phyloP scores from a whole-genome alignment of 106 monocot species.

The Posidonia australis region DNA sequence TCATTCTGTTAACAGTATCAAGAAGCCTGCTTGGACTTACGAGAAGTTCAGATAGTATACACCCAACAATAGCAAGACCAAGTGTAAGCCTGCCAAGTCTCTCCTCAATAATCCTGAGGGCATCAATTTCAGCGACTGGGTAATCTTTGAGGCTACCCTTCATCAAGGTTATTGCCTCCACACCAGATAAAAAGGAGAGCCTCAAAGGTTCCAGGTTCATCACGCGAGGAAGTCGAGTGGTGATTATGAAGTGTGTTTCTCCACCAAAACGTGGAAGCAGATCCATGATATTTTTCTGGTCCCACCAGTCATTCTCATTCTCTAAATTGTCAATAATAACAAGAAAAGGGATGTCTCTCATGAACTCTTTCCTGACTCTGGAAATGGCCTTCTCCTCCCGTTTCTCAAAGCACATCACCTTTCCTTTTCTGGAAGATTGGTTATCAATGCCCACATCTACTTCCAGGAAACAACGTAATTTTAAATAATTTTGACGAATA shows the following conservation, averaged over 20 bases:
- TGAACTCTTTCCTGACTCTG: conserved; percentile 66
- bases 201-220: conserved; percentile 88
- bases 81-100: conserved; percentile 75
- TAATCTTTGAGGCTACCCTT: conserved; percentile 65
- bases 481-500: conserved; percentile 81
- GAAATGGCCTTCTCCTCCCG: conserved; percentile 82
- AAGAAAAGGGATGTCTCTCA: conserved; percentile 69
- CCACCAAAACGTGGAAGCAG: conserved; percentile 78
- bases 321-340: conserved; percentile 88
- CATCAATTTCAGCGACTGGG: conserved; percentile 61
- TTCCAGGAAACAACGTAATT: conserved; percentile 55
- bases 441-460: conserved; percentile 49
- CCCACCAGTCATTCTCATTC: conserved; percentile 95
- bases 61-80: conserved; percentile 65
- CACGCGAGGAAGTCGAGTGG: conserved; percentile 62
- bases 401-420: conserved; percentile 66
- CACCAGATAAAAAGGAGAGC: conserved; percentile 73
- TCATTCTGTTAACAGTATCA: conserved; percentile 72
- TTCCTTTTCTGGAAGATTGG: conserved; percentile 51
- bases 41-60: conserved; percentile 74
- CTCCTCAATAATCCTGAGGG: conserved; percentile 72
- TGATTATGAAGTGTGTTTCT: conserved; percentile 84
- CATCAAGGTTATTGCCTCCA: conserved; percentile 84
- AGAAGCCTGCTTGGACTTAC: conserved; percentile 80
- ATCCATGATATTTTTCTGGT: conserved; percentile 59